Conservation (phyloP, 768 basidiomycete species). For the Dictyophora rubrovolvata region DNA sequence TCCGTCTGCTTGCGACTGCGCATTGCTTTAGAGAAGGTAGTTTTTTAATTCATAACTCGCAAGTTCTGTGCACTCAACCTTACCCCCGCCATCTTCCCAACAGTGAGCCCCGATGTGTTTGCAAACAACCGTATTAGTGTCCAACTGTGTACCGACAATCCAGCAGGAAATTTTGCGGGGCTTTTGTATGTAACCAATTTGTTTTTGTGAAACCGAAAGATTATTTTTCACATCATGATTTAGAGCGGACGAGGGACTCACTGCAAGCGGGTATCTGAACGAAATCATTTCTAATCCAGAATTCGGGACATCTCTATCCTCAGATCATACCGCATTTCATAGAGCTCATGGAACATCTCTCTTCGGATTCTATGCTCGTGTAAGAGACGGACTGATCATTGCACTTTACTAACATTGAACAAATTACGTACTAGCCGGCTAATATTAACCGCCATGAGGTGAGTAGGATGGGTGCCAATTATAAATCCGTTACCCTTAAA, state of each 20-base stretch:
- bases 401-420: no score
- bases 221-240: not conserved
- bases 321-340: conserved; percentile 14
- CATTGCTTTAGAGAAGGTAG: conserved; percentile 25
- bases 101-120: conserved; percentile 23
- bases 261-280: not conserved
- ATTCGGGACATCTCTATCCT: conserved; percentile 8
- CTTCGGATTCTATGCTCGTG: conserved; percentile 18
- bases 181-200: not conserved
- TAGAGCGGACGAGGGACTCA: not conserved
- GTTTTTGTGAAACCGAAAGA: not conserved
- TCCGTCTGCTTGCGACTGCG: conserved; percentile 21
- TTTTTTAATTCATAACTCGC: not conserved
- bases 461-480: conserved; percentile 1
- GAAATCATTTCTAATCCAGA: conserved; percentile 14
- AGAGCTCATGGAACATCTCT: conserved; percentile 17
- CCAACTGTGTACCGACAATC: conserved; percentile 17
- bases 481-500: not conserved
- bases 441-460: not conserved
- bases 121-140: conserved; percentile 27
- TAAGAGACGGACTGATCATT: conserved; percentile 6
- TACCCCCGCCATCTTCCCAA: not conserved
- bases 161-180: conserved; percentile 2
- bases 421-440: not conserved
- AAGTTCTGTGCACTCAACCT: not conserved